Conservation (phyloP, 1,284 basidiomycete genomes). For the Rhodotorula sp. region DNA sequence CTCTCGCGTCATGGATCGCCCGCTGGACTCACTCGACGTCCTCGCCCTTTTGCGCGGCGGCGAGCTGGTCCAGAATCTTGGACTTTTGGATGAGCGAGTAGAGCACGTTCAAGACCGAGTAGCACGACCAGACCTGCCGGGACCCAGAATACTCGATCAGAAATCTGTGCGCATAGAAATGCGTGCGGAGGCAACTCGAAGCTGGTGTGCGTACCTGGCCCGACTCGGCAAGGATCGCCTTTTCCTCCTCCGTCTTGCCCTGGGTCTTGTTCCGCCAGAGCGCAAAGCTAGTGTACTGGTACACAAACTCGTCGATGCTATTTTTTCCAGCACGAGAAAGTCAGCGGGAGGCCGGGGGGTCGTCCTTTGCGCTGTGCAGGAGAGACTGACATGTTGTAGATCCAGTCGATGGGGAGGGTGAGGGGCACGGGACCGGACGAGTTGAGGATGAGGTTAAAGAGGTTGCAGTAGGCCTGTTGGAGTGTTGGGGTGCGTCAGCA, state of each 20-base stretch:
- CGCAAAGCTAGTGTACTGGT: conserved; percentile 96
- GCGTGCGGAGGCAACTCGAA: conserved; percentile 7
- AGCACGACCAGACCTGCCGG: conserved; percentile 84
- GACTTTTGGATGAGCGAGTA: conserved; percentile 98
- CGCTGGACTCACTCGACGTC: conserved; percentile 61
- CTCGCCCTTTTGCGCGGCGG: conserved; percentile 76
- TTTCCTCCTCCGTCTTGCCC: conserved; percentile 85
- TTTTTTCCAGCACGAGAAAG: too few relatives aligned
- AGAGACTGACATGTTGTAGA: conserved; percentile 76
- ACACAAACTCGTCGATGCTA: conserved; percentile 93
- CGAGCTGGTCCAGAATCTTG: conserved; percentile 88
- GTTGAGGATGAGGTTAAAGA: conserved; percentile 94
- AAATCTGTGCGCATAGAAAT: neutral
- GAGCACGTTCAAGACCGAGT: conserved; percentile 94
- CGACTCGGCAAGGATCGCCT: conserved; percentile 63
- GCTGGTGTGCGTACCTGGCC: conserved; percentile 24
- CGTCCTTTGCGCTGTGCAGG: neutral
- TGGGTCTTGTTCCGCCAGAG: conserved; percentile 83
- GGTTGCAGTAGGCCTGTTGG: conserved; percentile 81
- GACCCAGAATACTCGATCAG: neutral
- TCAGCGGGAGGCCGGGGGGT: neutral
- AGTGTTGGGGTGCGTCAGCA: neutral
- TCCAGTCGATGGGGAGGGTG: conserved; percentile 93
- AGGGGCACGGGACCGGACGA: conserved; percentile 89
- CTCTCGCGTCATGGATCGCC: too few relatives aligned